A percentile compares a stretch with the other conserved stretches of the same genome.
Evolutionary conservation across 257 asterid species (phyloP).

Genomic region (Solanum sitiens): DNA sequence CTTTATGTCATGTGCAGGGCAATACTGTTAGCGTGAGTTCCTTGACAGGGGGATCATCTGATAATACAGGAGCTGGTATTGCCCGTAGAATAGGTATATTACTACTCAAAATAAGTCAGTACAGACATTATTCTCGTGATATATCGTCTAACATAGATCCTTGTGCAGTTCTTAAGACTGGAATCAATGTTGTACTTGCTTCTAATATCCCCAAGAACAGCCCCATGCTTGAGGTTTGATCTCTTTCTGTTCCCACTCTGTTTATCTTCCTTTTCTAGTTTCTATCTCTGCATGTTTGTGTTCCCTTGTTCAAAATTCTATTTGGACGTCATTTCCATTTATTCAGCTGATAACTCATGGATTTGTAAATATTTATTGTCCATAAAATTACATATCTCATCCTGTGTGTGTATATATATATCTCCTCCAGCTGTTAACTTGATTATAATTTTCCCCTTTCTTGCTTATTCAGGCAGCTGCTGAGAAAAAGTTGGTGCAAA

Average conservation of each 20-base stretch:
- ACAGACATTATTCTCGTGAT: background rate
- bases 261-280: background rate
- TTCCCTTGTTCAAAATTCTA: background rate
- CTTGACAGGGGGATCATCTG: constrained; percentile 75
- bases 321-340: background rate
- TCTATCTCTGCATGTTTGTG: background rate
- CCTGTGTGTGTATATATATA: background rate
- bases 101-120: background rate
- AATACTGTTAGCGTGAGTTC: constrained; percentile 52
- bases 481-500: constrained; percentile 67
- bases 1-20: constrained; percentile 35
- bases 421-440: background rate
- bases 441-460: background rate
- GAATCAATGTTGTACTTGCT: constrained; percentile 66
- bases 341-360: background rate
- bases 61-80: constrained; percentile 72
- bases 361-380: background rate
- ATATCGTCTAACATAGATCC: constrained; percentile 11
- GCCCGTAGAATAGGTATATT: constrained; percentile 80
- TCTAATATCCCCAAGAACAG: constrained; percentile 74
- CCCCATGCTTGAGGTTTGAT: constrained; percentile 83
- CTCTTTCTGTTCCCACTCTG: background rate
- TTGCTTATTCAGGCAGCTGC: constrained; percentile 57
- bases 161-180: constrained; percentile 67
- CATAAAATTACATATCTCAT: background rate